These are phyloP conservation scores for Monosiga brevicollis DNA, from an alignment of 78 protist species.

Conservation along the genomic window DNA sequence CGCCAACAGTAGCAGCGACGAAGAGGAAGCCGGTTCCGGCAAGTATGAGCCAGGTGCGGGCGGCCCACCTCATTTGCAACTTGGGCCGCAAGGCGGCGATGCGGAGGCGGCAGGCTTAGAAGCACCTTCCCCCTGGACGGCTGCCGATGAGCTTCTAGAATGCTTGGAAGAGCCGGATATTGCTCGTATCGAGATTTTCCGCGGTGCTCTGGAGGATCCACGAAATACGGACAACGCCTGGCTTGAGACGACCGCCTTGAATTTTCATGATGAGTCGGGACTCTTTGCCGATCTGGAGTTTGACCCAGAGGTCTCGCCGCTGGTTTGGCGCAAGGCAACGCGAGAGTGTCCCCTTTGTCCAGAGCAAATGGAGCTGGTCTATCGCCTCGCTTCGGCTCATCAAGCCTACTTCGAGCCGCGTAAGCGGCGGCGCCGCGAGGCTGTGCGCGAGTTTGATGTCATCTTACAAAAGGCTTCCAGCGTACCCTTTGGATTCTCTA, in stretches of 20 bases:
- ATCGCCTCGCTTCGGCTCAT: neutral
- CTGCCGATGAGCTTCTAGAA: no score
- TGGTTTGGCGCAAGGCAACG: neutral
- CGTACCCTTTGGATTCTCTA: neutral
- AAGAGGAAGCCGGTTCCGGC: neutral
- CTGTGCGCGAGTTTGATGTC: neutral
- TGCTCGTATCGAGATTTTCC: neutral
- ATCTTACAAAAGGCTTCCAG: neutral
- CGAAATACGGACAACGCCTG: neutral
- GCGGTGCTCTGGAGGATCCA: neutral
- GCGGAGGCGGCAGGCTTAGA: neutral
- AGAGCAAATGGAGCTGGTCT: neutral
- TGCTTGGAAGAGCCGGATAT: no score
- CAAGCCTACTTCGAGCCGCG: neutral
- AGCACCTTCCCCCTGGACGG: neutral
- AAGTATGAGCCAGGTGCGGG: neutral
- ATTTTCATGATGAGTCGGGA: neutral
- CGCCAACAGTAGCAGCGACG: neutral
- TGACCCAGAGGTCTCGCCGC: neutral
- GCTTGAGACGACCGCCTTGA: neutral
- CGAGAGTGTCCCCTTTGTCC: neutral
- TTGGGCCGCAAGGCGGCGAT: neutral
- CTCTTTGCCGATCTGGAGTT: neutral
- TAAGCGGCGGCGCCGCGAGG: neutral
- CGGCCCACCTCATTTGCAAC: neutral